Conservation (phyloP, 1,284 basidiomycete genomes). For the Papiliotrema terrestris region DNA sequence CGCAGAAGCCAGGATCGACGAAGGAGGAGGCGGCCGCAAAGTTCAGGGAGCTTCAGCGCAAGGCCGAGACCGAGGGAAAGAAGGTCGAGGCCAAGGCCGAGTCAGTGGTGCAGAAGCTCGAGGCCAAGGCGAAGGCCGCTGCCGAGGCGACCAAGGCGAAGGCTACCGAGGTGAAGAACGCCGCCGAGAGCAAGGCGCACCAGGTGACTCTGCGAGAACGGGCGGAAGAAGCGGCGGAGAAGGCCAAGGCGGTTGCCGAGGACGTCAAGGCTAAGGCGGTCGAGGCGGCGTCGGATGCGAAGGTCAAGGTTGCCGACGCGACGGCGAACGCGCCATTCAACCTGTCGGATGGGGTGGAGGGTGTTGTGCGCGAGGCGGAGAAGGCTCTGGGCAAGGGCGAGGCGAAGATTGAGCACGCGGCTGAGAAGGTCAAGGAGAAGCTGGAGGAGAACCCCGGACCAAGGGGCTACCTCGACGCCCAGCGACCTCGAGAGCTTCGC, state of each 20-base stretch:
- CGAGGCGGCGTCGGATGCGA: constrained; percentile 20
- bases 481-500: constrained; percentile 43
- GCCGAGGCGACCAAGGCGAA: constrained; percentile 34
- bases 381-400: constrained; percentile 33
- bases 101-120: constrained; percentile 26
- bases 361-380: constrained; percentile 66
- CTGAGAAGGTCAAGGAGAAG: constrained; percentile 23
- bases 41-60: constrained; percentile 1
- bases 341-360: constrained; percentile 61
- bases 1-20: not conserved
- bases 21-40: constrained; percentile 1
- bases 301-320: constrained; percentile 27
- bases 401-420: constrained; percentile 3
- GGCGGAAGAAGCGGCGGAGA: constrained; percentile 11
- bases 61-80: constrained; percentile 33
- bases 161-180: constrained; percentile 2
- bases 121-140: constrained; percentile 45
- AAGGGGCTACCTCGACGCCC: constrained; percentile 33
- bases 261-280: constrained; percentile 7
- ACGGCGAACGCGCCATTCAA: constrained; percentile 53
- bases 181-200: constrained; percentile 28
- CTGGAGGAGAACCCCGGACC: constrained; percentile 26
- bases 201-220: not conserved
- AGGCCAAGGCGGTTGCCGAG: constrained; percentile 45
- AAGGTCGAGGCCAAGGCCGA: constrained; percentile 51